Evolutionary conservation across 2,329 filamentous ascomycete genomes (phyloP), one percentile per base, ranked within the genome.

Genomic region (Rhinocladiella mackenziei): DNA sequence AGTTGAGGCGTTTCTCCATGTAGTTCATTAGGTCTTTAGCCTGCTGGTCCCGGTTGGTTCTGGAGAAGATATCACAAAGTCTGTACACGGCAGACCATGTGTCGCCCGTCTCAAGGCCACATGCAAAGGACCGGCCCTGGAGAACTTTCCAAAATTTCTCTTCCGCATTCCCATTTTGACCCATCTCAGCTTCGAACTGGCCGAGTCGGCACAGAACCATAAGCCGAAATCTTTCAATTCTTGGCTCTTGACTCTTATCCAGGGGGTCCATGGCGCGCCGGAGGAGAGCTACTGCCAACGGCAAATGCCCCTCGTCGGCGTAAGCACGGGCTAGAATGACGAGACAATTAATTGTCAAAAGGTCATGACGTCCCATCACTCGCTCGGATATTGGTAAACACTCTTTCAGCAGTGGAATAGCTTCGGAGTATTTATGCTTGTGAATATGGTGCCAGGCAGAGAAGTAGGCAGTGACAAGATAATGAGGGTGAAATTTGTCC

Each of bases 331-430:
- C 39, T 5, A 45, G 14, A 11, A 56, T 43, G 7, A 33, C 35
- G n/a, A 42, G 33, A 36, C 50, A 50, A 25, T 46, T 54, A 17
- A 56, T 45, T 5, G 52, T 51, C 23, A 55, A 19, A 8, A 53
- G 45, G 30, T 51, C 43, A 18, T 46, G 37, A 10, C 13, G 30
- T 8, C 54, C 54, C 50, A 55, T 52, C 11, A 43, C 28, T n/a
- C 29, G 22, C 33, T 53, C 43, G 15, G 31, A 51, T 9, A 49
- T 34, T 10, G 47, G 40, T 5, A 55, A 30, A 29, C 29, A 37
- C 5, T n/a, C n/a, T 20, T 17, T 35, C 26, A 52, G 25, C 13
- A 48, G 18, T 13, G 10, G 25, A 8, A 54, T 43, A 13, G 42
- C 44, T 5, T 20, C 15, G 9, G 26, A 14, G 26, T 39, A 38